These are phyloP conservation scores for Symbiodinium pilosum DNA, from an alignment of 73 alveolate species.

Conservation along the genomic window DNA sequence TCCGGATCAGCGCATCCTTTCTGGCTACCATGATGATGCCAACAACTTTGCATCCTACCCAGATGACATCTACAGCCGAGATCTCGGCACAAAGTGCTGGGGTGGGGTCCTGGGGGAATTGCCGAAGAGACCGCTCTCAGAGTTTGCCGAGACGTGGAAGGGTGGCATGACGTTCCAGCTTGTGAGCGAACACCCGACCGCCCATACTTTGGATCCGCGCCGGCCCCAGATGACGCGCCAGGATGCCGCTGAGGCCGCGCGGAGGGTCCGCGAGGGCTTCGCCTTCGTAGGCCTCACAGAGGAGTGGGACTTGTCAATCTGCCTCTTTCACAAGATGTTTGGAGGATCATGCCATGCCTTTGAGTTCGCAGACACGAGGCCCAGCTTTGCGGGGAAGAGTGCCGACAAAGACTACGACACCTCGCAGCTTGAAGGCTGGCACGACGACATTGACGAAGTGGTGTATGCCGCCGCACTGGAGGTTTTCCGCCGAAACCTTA, in stretches of 20 bases:
- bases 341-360: not conserved
- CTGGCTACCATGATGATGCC: not conserved
- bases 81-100: not conserved
- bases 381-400: not conserved
- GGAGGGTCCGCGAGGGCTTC: constrained; percentile 9
- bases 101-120: not conserved
- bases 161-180: constrained; percentile 9
- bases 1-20: constrained; percentile 1
- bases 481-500: not conserved
- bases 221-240: not conserved
- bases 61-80: not conserved
- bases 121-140: not conserved
- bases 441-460: not conserved
- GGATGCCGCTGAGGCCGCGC: constrained; percentile 2
- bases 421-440: not conserved
- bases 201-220: not conserved
- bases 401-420: not conserved
- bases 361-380: not conserved
- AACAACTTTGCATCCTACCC: not conserved
- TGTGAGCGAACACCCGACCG: not conserved
- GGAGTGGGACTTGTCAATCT: constrained; percentile 7
- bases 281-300: constrained; percentile 9
- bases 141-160: not conserved
- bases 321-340: constrained; percentile 9
- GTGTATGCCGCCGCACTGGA: not conserved